Percentiles rank a stretch among this genome's conserved stretches.
Evolutionary conservation across 2,329 filamentous ascomycete species (phyloP).

Genomic region (Scytalidium sp.): DNA sequence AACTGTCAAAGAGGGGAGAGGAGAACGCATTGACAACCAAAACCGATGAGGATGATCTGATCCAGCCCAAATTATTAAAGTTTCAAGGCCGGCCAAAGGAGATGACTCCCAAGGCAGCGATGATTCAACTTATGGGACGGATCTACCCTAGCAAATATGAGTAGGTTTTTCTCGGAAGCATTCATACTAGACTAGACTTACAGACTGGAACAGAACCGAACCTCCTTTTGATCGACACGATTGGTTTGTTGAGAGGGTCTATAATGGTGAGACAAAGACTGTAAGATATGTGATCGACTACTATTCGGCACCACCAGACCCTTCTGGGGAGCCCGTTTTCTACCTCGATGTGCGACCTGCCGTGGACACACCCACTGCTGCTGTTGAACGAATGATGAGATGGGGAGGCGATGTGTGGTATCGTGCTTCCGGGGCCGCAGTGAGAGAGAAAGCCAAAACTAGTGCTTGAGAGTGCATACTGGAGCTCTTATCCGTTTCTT

Average conservation of each 20-base stretch:
- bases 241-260: constrained; percentile 82
- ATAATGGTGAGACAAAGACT: constrained; percentile 67
- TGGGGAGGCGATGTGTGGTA: constrained; percentile 97
- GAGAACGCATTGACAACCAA: constrained; percentile 52
- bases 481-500: background rate
- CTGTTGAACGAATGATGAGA: constrained; percentile 77
- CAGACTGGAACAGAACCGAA: constrained; percentile 53
- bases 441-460: constrained; percentile 20
- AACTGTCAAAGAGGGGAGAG: constrained; percentile 71
- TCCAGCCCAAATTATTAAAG: constrained; percentile 71
- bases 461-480: background rate
- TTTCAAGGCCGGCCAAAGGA: constrained; percentile 91
- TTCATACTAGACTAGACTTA: constrained; percentile 7
- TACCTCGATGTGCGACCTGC: constrained; percentile 93
- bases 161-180: constrained; percentile 42
- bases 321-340: constrained; percentile 89
- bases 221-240: constrained; percentile 96
- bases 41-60: constrained; percentile 50
- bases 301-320: constrained; percentile 72
- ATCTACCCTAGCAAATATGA: constrained; percentile 77
- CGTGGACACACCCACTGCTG: constrained; percentile 73
- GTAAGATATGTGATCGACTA: constrained; percentile 97
- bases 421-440: constrained; percentile 25
- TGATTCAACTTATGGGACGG: constrained; percentile 76
- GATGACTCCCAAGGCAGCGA: constrained; percentile 84